Conservation (phyloP, 139 green algal genomes). For the Picochlorum sp. region DNA sequence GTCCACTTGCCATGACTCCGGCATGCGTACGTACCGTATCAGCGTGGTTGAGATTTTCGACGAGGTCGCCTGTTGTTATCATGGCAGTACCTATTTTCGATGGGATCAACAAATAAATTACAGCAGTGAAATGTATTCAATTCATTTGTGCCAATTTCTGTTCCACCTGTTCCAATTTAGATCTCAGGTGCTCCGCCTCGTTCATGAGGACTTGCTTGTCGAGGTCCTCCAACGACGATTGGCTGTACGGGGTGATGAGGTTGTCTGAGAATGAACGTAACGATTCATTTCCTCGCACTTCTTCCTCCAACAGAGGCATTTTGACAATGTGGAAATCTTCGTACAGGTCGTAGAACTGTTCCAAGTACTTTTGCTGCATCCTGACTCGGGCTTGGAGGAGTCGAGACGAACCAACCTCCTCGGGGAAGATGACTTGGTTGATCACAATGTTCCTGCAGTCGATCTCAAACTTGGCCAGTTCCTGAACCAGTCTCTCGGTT, state of each 20-base stretch:
- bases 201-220: constrained; percentile 3
- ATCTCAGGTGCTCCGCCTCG: neutral
- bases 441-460: constrained; percentile 93
- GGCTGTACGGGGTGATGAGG: constrained; percentile 48
- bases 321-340: constrained; percentile 86
- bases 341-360: constrained; percentile 90
- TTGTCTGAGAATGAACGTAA: constrained; percentile 56
- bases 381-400: constrained; percentile 74
- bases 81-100: too few species aligned
- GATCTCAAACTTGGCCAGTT: constrained; percentile 94
- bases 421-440: constrained; percentile 90
- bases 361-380: constrained; percentile 92
- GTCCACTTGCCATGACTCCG: too few species aligned
- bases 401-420: constrained; percentile 38
- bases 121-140: too few species aligned
- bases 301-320: constrained; percentile 84
- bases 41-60: too few species aligned
- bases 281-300: constrained; percentile 65
- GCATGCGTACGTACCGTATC: too few species aligned
- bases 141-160: too few species aligned
- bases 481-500: constrained; percentile 93
- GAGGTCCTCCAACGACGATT: neutral
- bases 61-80: too few species aligned
- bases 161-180: neutral
- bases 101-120: too few species aligned